phyloP scores from a whole-genome alignment of 2,329 filamentous ascomycete species.

The Scytalidium lignicola region DNA sequence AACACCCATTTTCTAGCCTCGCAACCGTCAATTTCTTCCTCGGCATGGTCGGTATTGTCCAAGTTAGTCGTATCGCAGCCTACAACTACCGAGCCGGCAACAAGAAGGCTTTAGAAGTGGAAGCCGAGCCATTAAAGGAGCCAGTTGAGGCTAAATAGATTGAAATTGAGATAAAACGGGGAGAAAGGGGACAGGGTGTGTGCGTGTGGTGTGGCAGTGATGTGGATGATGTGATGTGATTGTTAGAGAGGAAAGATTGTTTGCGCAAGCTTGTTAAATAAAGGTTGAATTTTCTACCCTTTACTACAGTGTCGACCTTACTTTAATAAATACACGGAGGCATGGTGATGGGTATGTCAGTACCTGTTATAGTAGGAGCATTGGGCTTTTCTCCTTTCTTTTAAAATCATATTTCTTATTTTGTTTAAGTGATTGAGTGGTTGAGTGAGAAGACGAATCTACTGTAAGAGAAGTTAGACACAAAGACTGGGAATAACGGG shows the following conservation, averaged over 20 bases:
- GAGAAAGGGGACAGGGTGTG: neutral
- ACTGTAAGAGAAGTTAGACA: too few species aligned
- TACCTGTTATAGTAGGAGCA: too few species aligned
- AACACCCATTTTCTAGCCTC: constrained; percentile 46
- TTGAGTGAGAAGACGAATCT: too few species aligned
- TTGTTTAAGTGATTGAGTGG: too few species aligned
- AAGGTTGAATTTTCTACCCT: too few species aligned
- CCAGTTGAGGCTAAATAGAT: constrained; percentile 13
- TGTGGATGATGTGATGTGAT: neutral
- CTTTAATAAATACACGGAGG: too few species aligned
- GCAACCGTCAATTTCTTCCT: constrained; percentile 99
- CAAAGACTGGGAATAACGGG: too few species aligned
- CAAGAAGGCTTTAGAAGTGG: constrained; percentile 20
- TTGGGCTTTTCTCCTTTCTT: too few species aligned
- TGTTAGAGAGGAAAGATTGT: neutral
- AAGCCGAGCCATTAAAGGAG: constrained; percentile 22
- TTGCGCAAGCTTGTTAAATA: too few species aligned
- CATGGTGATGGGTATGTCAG: too few species aligned
- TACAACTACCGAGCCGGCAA: constrained; percentile 60
- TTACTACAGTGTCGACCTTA: too few species aligned
- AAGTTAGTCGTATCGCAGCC: constrained; percentile 70
- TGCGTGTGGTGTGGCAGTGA: neutral
- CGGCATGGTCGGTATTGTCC: constrained; percentile 77
- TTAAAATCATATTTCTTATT: too few species aligned
- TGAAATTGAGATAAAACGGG: neutral